Evolutionary conservation across 306 rosid species (phyloP).

Genomic region (Glycine soja): DNA sequence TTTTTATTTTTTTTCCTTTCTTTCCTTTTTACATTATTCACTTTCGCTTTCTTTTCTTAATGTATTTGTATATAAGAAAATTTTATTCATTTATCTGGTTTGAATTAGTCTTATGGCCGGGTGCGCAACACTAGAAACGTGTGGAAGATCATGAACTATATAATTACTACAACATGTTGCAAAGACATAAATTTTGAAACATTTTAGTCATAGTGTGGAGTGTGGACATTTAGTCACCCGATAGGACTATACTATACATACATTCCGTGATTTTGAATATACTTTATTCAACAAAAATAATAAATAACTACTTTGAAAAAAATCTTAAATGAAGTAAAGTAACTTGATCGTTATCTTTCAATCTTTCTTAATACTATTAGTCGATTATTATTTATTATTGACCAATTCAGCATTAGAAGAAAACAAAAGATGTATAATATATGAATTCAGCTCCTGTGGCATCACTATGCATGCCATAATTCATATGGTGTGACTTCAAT

Average conservation of each 20-base stretch:
- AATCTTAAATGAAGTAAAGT: background rate
- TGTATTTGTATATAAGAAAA: too few relatives aligned
- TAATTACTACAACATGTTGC: background rate
- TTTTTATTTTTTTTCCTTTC: background rate
- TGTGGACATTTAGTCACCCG: background rate
- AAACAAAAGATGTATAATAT: background rate
- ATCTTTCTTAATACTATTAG: background rate
- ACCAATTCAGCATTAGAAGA: background rate
- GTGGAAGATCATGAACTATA: background rate
- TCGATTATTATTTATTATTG: background rate
- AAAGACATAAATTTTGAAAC: background rate
- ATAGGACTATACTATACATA: background rate
- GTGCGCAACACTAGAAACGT: background rate
- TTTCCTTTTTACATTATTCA: background rate
- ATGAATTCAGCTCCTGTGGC: background rate
- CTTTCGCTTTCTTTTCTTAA: background rate
- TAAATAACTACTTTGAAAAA: constrained; percentile 8
- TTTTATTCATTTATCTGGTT: background rate
- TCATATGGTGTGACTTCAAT: background rate
- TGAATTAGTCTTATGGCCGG: too few relatives aligned
- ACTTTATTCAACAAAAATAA: background rate
- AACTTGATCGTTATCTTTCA: background rate
- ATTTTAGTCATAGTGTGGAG: background rate
- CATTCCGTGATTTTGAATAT: background rate
- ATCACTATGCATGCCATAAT: background rate